These are phyloP conservation scores for Cystobasidium sp. DNA, from an alignment of 1,284 basidiomycete genomes.

Conservation along the genomic window DNA sequence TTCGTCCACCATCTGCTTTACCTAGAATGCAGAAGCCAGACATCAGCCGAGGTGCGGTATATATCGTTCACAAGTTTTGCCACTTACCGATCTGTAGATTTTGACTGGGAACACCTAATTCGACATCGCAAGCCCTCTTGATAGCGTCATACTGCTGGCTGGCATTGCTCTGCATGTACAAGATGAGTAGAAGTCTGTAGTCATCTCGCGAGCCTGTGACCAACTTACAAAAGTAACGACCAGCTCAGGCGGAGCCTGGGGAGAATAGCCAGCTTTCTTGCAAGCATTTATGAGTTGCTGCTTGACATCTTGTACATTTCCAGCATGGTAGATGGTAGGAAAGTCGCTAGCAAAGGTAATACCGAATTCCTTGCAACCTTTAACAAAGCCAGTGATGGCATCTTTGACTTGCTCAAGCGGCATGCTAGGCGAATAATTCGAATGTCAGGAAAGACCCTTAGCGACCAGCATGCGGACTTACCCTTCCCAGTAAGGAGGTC, in stretches of 20 bases:
- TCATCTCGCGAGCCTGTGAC: background rate
- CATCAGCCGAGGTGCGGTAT: background rate
- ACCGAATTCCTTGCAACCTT: conserved; percentile 33
- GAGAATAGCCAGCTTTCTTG: conserved; percentile 34
- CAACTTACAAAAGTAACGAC: conserved; percentile 29
- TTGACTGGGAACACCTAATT: conserved; percentile 36
- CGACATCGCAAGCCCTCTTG: conserved; percentile 32
- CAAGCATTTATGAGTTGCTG: conserved; percentile 29
- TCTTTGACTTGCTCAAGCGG: conserved; percentile 7
- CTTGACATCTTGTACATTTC: conserved; percentile 10
- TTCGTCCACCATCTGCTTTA: conserved; percentile 26
- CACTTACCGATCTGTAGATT: conserved; percentile 19
- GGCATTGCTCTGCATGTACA: conserved; percentile 1
- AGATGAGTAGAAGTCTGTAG: too few species aligned
- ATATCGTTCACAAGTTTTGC: background rate
- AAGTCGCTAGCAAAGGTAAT: conserved; percentile 16
- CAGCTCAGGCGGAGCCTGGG: conserved; percentile 16
- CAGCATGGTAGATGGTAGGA: conserved; percentile 31
- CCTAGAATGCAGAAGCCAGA: background rate
- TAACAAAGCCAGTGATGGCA: conserved; percentile 21
- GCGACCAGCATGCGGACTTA: background rate
- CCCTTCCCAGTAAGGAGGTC: conserved; percentile 21
- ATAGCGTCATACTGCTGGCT: conserved; percentile 29
- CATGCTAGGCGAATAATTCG: background rate
- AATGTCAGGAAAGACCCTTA: background rate